A percentile compares a stretch with the other conserved stretches of the same genome.
Evolutionary conservation across 1,284 basidiomycete species (phyloP).

Genomic region (Cryptococcus floricola): DNA sequence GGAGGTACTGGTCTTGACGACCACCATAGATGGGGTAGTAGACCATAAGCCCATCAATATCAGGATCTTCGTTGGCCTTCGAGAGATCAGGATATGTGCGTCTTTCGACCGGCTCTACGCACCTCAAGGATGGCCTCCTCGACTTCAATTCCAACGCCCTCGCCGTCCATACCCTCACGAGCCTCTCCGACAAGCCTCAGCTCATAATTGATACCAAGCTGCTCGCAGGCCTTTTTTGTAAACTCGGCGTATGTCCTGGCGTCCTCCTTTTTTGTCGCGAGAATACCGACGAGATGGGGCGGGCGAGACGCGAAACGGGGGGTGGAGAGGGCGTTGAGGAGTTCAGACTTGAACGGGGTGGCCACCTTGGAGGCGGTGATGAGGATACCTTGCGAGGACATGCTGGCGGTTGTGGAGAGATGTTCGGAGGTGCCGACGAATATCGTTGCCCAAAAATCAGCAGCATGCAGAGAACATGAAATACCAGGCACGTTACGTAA

Average conservation of each 20-base stretch:
- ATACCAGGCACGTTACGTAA: neutral
- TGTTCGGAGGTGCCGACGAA: neutral
- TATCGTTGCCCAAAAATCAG: neutral
- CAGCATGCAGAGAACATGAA: no score
- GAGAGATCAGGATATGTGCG: neutral
- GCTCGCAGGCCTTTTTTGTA: constrained; percentile 84
- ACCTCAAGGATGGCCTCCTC: constrained; percentile 88
- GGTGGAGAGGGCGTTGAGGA: constrained; percentile 31
- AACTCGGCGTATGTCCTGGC: constrained; percentile 91
- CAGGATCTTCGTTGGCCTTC: constrained; percentile 74
- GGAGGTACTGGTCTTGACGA: constrained; percentile 90
- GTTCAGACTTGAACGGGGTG: constrained; percentile 48
- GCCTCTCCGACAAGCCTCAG: constrained; percentile 63
- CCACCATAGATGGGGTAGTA: constrained; percentile 90
- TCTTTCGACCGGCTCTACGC: constrained; percentile 22
- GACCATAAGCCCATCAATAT: constrained; percentile 94
- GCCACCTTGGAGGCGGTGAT: constrained; percentile 49
- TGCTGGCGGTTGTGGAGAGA: neutral
- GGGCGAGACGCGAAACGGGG: constrained; percentile 32
- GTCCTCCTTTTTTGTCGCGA: constrained; percentile 80
- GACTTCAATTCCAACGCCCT: constrained; percentile 65
- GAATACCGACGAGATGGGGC: constrained; percentile 85
- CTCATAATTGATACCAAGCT: constrained; percentile 82
- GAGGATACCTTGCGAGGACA: constrained; percentile 39
- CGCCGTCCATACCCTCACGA: constrained; percentile 48